Evolutionary conservation across 73 alveolate species (phyloP), one percentile per base, ranked within the genome.

Genomic region (Paramecium primaurelia): DNA sequence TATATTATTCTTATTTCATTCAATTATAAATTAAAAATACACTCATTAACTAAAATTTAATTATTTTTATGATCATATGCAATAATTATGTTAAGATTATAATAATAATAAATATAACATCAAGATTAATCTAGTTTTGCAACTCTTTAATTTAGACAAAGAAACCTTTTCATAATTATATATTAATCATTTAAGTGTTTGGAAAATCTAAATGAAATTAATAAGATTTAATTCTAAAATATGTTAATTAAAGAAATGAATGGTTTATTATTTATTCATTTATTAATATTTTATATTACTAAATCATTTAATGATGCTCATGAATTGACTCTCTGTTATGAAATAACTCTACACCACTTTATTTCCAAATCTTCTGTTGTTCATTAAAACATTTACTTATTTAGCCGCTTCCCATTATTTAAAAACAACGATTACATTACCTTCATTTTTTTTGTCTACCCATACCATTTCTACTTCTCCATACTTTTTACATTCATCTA

Each of bases 361-460:
- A 26, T 40, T 42, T 80, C 77, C 77, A 80, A 80, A 80, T 49
- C 45, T 45, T 80, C 91, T 80, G 73, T 80, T 80, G 28, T 80
- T 80, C 91, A 80, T 45, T 45, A 45, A 20, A 40, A 32, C 77
- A 32, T 42, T 45, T 26, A 80, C 91, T 80, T 80, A 49, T 80
- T 80, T 80, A 26, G 91, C 91, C 20, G 77, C 91, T 80, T 80
- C 91, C 91, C 91, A 80, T 49, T 42, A 47, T 12, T 80, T 80
- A 25, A 80, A 80, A 2, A 45, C 91, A 12, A 80, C 37, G 49
- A 80, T 80, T 40, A 80, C 91, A 49, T 80, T 80, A 11, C 91
- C 91, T 36, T 80, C 91, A 22, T 80, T 34, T 36, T 80, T 80
- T 49, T 80, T 32, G 58, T 80, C 91, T 6, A 80, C 91, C 91